Evolutionary conservation across 371 early-diverging fungal genomes (phyloP), one percentile per base, ranked within the genome.

Genomic region (Mucor mucedo): DNA sequence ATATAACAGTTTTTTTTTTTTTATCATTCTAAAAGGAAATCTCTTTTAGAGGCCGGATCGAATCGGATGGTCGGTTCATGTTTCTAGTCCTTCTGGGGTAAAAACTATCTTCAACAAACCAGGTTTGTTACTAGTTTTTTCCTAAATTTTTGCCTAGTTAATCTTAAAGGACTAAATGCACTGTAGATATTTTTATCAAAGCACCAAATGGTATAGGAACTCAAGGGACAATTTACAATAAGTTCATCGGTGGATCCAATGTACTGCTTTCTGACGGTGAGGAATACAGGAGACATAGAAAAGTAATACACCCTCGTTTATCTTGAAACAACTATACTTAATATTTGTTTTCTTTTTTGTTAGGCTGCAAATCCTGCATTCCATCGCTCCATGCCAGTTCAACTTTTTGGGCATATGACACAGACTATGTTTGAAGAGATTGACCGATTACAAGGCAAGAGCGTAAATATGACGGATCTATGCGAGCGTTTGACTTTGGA

Each of bases 281-380:
- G 4, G 56, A 53, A 3, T 79, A 77, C 73, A 79, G 69, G 29
- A 61, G 52, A 11, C 75, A 75, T 8, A 66, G 77, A 40, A 73
- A 63, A 59, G 75, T 75, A 62, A 55, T 40, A 39, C 28, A 47
- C 11, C 55, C 14, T 5, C 5, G 44, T 44, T 2, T 44, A 44
- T n/a, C 5, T 16, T 16, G 44, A 44, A 44, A 44, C 16, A 41
- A 41, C 21, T 21, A 35, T 35, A 8, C 35, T 8, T 44, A 14
- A n/a, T 44, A 44, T n/a, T 2, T n/a, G 2, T 44, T 44, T 44
- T 7, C 14, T 10, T 21, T 49, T 44, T 14, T 44, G 14, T 44
- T 44, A 59, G 33, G 16, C 74, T 52, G 74, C 65, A 30, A 82
- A 78, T 28, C 79, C 79, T 29, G 80, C 75, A 4, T 80, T 80